Evolutionary conservation across 495 filamentous ascomycete genomes (phyloP), one percentile per base, ranked within the genome.

Genomic region (Aspergillus panamensis): DNA sequence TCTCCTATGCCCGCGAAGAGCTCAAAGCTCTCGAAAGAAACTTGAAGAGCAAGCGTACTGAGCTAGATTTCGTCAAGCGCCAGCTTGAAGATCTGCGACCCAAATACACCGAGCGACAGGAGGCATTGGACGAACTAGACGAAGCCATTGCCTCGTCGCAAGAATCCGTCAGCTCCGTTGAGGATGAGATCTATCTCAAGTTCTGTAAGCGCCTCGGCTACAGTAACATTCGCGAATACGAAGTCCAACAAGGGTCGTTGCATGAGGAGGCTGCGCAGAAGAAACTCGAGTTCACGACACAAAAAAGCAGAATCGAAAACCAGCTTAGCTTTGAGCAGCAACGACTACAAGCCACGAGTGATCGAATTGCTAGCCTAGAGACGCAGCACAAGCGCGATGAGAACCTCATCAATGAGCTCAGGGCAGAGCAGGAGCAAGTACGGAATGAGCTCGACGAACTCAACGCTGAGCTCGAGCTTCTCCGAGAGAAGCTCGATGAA

Each of bases 201-300:
- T 99, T 97, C 77, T 97, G 95, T 76, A 82, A 85, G 64, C 84
- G 90, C 30, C 80, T 96, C 16, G 89, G 91, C 0, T 97, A 94
- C 69, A 80, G 86, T 17, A 87, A 91, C 63, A 96, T 99, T 61
- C 89, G 93, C 19, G 87, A 87, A 35, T 99, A 97, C 65, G 91
- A 97, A 70, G 87, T 86, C 7, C 92, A 95, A 57, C 94, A 97
- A 69, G 94, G 94, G 33, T 90, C 86, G 13, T 68, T 93, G 48
- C 92, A 97, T 64, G 88, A 96, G 70, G 92, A 97, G 64, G 87
- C 85, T 39, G 84, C 87, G 3, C 85, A 92, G 70, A 94, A 92
- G 73, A 90, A 88, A 55, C 83, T 90, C 20, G 87, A 91, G 57
- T 97, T 96, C 63, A 87, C 83, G 25, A 84, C 85, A 13, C 94